A percentile compares a stretch with the other conserved stretches of the same genome.
phyloP scores from a whole-genome alignment of 495 filamentous ascomycete genomes.

The Acidomyces sp. region DNA sequence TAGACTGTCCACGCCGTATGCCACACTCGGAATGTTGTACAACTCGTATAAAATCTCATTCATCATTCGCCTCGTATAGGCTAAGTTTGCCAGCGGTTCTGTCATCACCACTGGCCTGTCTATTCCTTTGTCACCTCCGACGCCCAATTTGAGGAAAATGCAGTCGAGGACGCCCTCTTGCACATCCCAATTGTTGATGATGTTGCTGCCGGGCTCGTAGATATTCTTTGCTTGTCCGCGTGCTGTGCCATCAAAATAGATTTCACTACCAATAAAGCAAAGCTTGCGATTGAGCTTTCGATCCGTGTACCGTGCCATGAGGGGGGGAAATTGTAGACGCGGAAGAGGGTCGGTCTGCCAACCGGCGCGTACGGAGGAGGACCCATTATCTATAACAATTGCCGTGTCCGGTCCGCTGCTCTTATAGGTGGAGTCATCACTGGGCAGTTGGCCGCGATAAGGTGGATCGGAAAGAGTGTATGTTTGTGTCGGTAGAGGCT shows the following conservation, averaged over 20 bases:
- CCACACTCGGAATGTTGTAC: slow-evolving; percentile 74
- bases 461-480: slow-evolving; percentile 56
- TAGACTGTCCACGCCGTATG: slow-evolving; percentile 88
- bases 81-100: slow-evolving; percentile 79
- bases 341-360: slow-evolving; percentile 84
- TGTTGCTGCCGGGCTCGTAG: slow-evolving; percentile 79
- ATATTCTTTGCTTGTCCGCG: slow-evolving; percentile 78
- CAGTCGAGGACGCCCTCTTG: slow-evolving; percentile 90
- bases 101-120: slow-evolving; percentile 90
- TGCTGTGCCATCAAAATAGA: slow-evolving; percentile 86
- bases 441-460: slow-evolving; percentile 58
- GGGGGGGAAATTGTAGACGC: slow-evolving; percentile 66
- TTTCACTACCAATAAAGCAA: slow-evolving; percentile 80
- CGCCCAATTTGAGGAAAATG: slow-evolving; percentile 78
- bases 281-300: slow-evolving; percentile 80
- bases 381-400: slow-evolving; percentile 98
- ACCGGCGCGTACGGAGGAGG: slow-evolving; percentile 76
- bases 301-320: slow-evolving; percentile 87
- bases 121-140: slow-evolving; percentile 63
- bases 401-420: slow-evolving; percentile 43
- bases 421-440: slow-evolving; percentile 49
- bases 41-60: slow-evolving; percentile 93
- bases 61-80: slow-evolving; percentile 82
- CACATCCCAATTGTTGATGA: slow-evolving; percentile 94
- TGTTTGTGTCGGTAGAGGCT: slow-evolving; percentile 37